Percentiles rank a stretch among this genome's conserved stretches.
Evolutionary conservation across 2,329 filamentous ascomycete genomes (phyloP).

Genomic region (Penicillium sp.): DNA sequence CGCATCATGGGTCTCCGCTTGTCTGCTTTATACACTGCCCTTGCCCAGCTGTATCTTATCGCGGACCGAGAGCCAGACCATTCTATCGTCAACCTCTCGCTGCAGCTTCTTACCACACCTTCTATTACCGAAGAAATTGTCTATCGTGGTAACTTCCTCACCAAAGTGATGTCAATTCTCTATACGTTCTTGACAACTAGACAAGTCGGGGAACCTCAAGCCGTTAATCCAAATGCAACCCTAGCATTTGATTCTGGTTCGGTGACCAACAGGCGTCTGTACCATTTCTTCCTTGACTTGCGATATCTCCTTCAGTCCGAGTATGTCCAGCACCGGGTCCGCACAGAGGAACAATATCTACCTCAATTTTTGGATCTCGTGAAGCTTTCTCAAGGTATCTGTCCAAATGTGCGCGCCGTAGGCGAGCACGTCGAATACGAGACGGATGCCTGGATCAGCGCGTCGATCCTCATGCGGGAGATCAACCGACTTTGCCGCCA

Average conservation of each 20-base stretch:
- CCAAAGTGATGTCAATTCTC: conserved; percentile 89
- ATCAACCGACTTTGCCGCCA: conserved; percentile 90
- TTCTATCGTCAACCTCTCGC: conserved; percentile 94
- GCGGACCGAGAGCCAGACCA: conserved; percentile 95
- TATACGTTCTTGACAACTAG: conserved; percentile 96
- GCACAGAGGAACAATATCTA: conserved; percentile 80
- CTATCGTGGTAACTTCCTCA: conserved; percentile 91
- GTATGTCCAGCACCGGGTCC: conserved; percentile 80
- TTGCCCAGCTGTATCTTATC: conserved; percentile 92
- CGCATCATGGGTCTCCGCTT: conserved; percentile 89
- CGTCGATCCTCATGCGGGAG: conserved; percentile 88
- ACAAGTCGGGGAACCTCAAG: conserved; percentile 90
- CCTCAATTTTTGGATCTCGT: conserved; percentile 93
- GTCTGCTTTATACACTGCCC: conserved; percentile 86
- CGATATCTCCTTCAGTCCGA: conserved; percentile 86
- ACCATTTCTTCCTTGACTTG: conserved; percentile 95
- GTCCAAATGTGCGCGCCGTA: conserved; percentile 85
- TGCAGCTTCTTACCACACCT: conserved; percentile 94
- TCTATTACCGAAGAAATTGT: conserved; percentile 96
- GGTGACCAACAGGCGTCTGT: conserved; percentile 91
- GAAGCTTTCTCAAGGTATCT: conserved; percentile 95
- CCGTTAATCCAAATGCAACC: conserved; percentile 80
- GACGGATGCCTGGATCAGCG: conserved; percentile 96
- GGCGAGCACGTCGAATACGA: conserved; percentile 98
- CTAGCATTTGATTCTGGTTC: conserved; percentile 92